Base-by-base conservation (phyloP, 2,329 filamentous ascomycete species). In the Stemphylium beticola region DNA sequence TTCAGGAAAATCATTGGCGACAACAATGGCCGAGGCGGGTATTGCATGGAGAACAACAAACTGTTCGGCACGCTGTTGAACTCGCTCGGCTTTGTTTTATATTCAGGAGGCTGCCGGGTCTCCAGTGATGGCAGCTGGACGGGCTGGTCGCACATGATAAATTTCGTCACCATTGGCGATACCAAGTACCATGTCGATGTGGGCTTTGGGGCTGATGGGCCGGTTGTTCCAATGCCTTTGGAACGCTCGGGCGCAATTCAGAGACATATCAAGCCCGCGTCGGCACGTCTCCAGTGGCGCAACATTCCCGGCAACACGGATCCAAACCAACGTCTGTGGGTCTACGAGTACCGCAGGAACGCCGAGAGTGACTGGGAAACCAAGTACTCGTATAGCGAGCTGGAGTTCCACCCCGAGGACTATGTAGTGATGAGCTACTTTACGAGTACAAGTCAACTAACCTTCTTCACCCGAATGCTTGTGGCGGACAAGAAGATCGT, bases 331-430 rank as follows among this genome's bases (percentile, higher is more conserved):
- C 73, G 78, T 18, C 60, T 80, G 4, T 81, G 79, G 78, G 74
- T 79, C 9, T 79, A 76, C 47, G 75, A 80, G 61, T 67, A 69
- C 53, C 66, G 66, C 3, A 64, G 59, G 4, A 61, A 71, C 15
- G 66, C 72, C 0, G 74, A 80, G 0, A 76, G 73, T 41, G 76
- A 78, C 2, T 92, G 87, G 85, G 77, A 81, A 18, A 77, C 83
- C 1, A 82, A 80, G 42, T 91, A 90, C 70, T 84, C 81, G 57
- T 92, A 92, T 70, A 81, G 82, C 12, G 74, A 76, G 60, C 57
- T 76, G 3, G 74, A 76, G 42, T 76, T 75, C 49, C 55, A 70
- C 14, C 68, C 66, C 0, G 57, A 52, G 15, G 74, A 76, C 45
- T 76, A 72, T 47, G 53, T 39, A 9, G 24, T 71, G 26, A 71